Base-by-base conservation (phyloP, 352 stramenopile genomes). In the Globisporangium lucens region DNA sequence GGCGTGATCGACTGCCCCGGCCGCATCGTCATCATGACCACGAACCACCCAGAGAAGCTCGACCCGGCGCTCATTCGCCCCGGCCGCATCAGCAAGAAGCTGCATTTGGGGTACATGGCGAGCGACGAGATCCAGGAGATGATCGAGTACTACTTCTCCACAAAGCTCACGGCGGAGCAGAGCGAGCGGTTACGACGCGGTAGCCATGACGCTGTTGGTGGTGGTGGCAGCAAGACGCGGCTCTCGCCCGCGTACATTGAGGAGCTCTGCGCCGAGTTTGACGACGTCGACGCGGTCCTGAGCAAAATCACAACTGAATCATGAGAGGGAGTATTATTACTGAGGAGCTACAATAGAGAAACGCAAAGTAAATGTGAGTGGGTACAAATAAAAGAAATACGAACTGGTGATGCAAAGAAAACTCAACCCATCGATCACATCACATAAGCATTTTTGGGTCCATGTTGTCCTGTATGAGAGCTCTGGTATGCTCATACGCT, bases 1-100 rank as follows among this genome's bases (percentile, higher is more conserved):
- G 89, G 89, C 12, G 80, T 96, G 12, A 83, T 93, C 22, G 86
- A 96, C 65, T 86, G 74, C 33, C 82, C 84, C 13, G 86, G 79
- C 12, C 75, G 87, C 33, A 96, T 97, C 56, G 74, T 96, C 0
- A 89, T 97, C 70, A 92, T 95, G 79, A 94, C 90, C 15, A 92
- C 83, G n/a, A 97, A 97, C 75, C 86, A 95, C 68, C 90, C 87
- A 0, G 90, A 97, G 71, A 86, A 82, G 41, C 78, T 97, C n/a
- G 90, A 97, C 76, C 89, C 30, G 87, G 76, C 22, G 77, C 84
- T 98, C 9, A 85, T 98, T 22, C 80, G 90, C 4, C 91, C 91
- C 1, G 90, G 91, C 3, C 88, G 91, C 30, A 85, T 98, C 38
- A 92, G 95, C 69, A 89, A 91, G 71, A 90, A 90, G 53, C 35